Base-by-base conservation (phyloP, 257 asterid species). In the Salvia miltiorrhiza region DNA sequence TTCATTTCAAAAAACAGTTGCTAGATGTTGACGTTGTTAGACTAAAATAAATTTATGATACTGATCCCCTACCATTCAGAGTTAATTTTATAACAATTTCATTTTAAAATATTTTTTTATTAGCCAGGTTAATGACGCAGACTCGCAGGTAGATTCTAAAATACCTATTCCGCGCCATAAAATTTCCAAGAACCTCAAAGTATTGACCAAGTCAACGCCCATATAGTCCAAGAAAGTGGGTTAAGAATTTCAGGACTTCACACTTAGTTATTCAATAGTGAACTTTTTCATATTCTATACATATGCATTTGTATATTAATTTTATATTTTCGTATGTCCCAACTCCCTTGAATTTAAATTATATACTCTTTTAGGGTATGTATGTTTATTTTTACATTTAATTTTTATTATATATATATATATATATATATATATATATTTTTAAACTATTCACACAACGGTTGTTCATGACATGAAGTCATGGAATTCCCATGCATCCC, bases 191-290 rank as follows among this genome's bases (percentile, higher is more conserved):
- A 59, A 59, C 58, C 48, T 9, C 67, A 61, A 33, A 30, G 32
- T 4, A 14, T 50, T 40, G 76, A 64, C 76, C 41, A 65, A 67
- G 54, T 78, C 73, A 40, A 54, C 20, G 41, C 8, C 9, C 8
- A 17, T 55, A 63, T 45, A 72, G 75, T 76, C 82, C 45, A 44
- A 57, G 19, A 78, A 47, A 61, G 75, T 60, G 53, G 80, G 74
- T 43, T 35, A 30, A 44, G 41, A 53, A 19, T 45, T 62, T 44
- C 72, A 59, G n/a, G 67, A 40, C 50, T 80, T 70, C 82, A 73
- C 80, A 74, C 80, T 20, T 20, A 20, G 32, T n/a, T 16, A n/a
- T 16, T n/a, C 35, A 32, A 59, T 71, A 28, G 20, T 43, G 30
- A 1, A 43, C 19, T 30, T 41, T 30, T 57, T 14, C 56, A 20